Percentiles rank a stretch among this genome's conserved stretches.
Evolutionary conservation across 129 eudicot genomes (phyloP).

Genomic region (Heracleum sosnowskyi): DNA sequence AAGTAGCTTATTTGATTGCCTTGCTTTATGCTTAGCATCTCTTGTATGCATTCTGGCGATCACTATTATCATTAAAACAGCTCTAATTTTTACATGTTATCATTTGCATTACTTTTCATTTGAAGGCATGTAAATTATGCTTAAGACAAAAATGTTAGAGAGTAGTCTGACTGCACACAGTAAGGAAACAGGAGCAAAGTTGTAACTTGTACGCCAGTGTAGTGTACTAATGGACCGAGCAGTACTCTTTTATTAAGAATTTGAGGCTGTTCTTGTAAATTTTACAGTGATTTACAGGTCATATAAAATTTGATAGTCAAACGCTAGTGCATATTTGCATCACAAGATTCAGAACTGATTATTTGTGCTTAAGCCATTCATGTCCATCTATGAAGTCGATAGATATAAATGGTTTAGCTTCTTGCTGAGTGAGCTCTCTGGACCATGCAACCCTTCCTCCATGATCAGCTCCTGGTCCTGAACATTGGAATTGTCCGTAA

Average conservation of each 20-base stretch:
- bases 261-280: background rate
- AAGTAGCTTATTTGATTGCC: background rate
- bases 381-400: slow-evolving; percentile 47
- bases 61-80: background rate
- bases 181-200: background rate
- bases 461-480: slow-evolving; percentile 50
- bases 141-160: background rate
- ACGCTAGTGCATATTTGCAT: background rate
- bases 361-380: slow-evolving; percentile 34
- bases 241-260: background rate
- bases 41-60: background rate
- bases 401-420: slow-evolving; percentile 52
- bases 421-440: slow-evolving; percentile 43
- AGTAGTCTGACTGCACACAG: background rate
- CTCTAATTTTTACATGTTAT: background rate
- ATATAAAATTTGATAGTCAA: background rate
- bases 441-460: slow-evolving; percentile 57
- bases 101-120: background rate
- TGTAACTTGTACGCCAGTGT: background rate
- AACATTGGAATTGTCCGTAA: slow-evolving; percentile 52
- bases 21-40: background rate
- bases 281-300: background rate
- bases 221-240: background rate
- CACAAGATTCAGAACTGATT: background rate
- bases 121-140: background rate